phyloP scores from a whole-genome alignment of 495 filamentous ascomycete genomes.

The Podospora pseudopauciseta region DNA sequence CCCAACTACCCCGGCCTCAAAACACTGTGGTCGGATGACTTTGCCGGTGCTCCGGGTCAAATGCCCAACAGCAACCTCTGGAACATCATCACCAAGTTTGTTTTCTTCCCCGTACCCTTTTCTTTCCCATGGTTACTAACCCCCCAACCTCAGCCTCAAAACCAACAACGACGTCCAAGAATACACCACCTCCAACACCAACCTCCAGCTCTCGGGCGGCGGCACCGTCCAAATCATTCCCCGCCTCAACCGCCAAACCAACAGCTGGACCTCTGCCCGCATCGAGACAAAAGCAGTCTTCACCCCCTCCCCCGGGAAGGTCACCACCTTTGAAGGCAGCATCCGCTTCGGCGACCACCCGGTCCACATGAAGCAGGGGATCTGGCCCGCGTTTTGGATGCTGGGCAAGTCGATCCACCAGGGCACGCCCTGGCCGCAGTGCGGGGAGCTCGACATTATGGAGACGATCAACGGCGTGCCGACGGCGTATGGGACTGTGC shows the following conservation, averaged over 20 bases:
- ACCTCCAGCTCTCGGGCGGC: slow-evolving; percentile 47
- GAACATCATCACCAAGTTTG: slow-evolving; percentile 38
- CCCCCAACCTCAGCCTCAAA: slow-evolving; percentile 27
- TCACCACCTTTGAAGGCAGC: slow-evolving; percentile 38
- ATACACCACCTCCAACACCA: slow-evolving; percentile 41
- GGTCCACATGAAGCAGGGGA: slow-evolving; percentile 37
- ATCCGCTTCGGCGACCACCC: slow-evolving; percentile 42
- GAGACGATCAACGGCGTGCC: slow-evolving; percentile 47
- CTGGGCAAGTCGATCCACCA: slow-evolving; percentile 48
- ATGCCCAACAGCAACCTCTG: slow-evolving; percentile 29
- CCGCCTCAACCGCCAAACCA: slow-evolving; percentile 28
- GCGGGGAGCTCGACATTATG: slow-evolving; percentile 54
- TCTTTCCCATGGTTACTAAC: not conserved
- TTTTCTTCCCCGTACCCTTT: not conserved
- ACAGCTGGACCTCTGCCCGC: slow-evolving; percentile 49
- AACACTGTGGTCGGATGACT: slow-evolving; percentile 30
- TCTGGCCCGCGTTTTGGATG: slow-evolving; percentile 56
- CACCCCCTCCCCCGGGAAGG: slow-evolving; percentile 40
- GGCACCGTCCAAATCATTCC: slow-evolving; percentile 47
- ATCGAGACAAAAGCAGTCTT: slow-evolving; percentile 44
- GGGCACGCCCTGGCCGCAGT: slow-evolving; percentile 47
- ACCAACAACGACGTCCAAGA: slow-evolving; percentile 45
- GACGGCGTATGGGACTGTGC: slow-evolving; percentile 46
- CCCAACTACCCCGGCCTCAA: slow-evolving; percentile 27
- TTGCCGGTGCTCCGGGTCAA: slow-evolving; percentile 24